Conservation (phyloP, 2,329 filamentous ascomycete species). For the Daldinia sp. region DNA sequence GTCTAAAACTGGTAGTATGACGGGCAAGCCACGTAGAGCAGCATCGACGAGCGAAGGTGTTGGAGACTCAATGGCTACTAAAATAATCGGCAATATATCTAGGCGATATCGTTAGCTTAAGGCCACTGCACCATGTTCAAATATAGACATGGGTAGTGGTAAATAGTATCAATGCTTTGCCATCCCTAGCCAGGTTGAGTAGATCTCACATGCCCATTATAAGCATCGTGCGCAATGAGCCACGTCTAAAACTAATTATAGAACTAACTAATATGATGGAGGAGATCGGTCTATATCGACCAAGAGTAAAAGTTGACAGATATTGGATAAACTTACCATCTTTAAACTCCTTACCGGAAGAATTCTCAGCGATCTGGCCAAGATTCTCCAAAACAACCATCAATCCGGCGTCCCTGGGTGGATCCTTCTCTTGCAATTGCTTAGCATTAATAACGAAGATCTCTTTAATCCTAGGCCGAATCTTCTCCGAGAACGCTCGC, state of each 20-base stretch:
- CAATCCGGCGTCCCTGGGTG: constrained; percentile 84
- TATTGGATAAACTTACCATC: constrained; percentile 68
- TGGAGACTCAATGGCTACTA: constrained; percentile 84
- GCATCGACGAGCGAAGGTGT: constrained; percentile 91
- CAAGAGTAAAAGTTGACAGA: neutral
- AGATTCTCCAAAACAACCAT: constrained; percentile 92
- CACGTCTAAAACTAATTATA: too few relatives aligned
- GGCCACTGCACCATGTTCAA: constrained; percentile 6
- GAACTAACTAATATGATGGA: neutral
- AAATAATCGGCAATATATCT: constrained; percentile 89
- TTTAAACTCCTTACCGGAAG: constrained; percentile 91
- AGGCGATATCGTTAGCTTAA: constrained; percentile 35
- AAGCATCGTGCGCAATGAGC: neutral
- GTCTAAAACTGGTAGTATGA: constrained; percentile 87
- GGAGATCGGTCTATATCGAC: neutral
- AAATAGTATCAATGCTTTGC: neutral
- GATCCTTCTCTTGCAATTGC: constrained; percentile 75
- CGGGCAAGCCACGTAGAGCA: constrained; percentile 78
- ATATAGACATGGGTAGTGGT: neutral
- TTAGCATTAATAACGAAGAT: constrained; percentile 75
- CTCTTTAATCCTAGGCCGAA: constrained; percentile 84
- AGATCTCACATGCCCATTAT: neutral
- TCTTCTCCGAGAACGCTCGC: constrained; percentile 82
- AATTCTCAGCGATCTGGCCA: constrained; percentile 77
- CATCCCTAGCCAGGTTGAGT: neutral